Base-by-base conservation (phyloP, 768 basidiomycete genomes). In the Boletus speciosus region DNA sequence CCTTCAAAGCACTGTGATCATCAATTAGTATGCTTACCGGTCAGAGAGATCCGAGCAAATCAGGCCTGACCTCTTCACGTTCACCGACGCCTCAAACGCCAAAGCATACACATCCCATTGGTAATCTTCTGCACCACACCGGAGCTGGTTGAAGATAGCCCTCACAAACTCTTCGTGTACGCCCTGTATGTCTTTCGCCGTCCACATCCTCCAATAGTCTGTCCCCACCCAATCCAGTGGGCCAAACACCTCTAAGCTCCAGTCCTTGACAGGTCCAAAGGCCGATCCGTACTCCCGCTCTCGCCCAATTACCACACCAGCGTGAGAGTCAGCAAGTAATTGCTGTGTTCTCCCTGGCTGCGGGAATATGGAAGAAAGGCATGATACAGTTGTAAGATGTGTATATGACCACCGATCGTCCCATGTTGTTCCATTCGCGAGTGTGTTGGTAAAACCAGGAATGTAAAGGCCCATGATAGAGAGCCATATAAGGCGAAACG, bases 401-500 rank as follows among this genome's bases (percentile, higher is more conserved):
- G 71, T 73, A 60, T 71, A 65, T 51, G 74, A 76, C 88, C 88
- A 92, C 50, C 84, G 76, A 63, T 90, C 89, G 67, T 90, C 87
- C 76, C 78, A 79, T 50, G 78, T 74, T 34, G 78, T 74, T 34
- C 71, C 66, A 32, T 57, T 56, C 2, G 74, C 71, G 42, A 82
- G 60, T 3, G 75, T 75, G 21, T 70, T 59, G 25, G 75, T 63
- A 61, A 90, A 78, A 1, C 86, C 88, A 39, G 91, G 90, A 29
- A 90, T 72, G 61, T 85, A 79, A 29, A 92, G 77, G 21, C 91
- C 89, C 36, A 85, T 68, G 62, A 86, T 73, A 7, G 84, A 82
- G 11, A 93, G 72, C 86, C 86, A 92, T 23, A 81, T 78, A 41
- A 83, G 64, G 5, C 90, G 82, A 58, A 93, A 82, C 7, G 77